Evolutionary conservation across 148 eudicot species (phyloP).

Genomic region (Linanthus parryae): DNA sequence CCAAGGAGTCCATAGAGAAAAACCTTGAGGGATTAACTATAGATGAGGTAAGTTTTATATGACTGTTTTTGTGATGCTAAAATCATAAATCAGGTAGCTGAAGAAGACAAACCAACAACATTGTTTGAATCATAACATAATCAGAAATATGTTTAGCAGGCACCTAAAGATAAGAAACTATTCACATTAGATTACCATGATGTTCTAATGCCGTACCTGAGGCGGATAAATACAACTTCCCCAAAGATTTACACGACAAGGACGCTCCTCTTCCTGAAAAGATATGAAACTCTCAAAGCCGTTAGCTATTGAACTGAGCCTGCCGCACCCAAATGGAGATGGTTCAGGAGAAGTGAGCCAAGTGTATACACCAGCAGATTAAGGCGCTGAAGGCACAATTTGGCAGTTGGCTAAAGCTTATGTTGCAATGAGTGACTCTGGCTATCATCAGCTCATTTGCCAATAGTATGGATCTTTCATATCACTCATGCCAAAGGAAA

Average conservation of each 20-base stretch:
- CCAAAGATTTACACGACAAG: constrained; percentile 59
- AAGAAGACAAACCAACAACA: not conserved
- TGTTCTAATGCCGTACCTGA: constrained; percentile 55
- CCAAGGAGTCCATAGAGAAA: constrained; percentile 39
- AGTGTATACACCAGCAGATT: constrained; percentile 56
- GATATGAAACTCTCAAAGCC: constrained; percentile 70
- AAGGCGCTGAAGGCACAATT: constrained; percentile 48
- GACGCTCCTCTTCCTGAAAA: constrained; percentile 58
- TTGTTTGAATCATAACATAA: no score
- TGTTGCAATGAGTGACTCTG: constrained; percentile 71
- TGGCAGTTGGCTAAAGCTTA: constrained; percentile 92
- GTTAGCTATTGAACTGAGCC: constrained; percentile 65
- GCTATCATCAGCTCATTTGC: constrained; percentile 69
- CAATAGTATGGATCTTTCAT: no score
- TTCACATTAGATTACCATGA: constrained; percentile 78
- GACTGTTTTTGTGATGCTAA: not conserved
- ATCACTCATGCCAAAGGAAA: no score
- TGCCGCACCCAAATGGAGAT: constrained; percentile 59
- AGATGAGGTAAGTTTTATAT: constrained; percentile 36
- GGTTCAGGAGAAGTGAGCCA: constrained; percentile 37
- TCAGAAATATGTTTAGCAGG: no score
- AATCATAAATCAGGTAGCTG: not conserved
- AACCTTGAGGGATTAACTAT: constrained; percentile 41
- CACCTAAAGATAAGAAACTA: constrained; percentile 41
- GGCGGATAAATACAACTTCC: constrained; percentile 50